Conservation (phyloP, 805 yeast species). For the Saccharomycopsis javanensis region DNA sequence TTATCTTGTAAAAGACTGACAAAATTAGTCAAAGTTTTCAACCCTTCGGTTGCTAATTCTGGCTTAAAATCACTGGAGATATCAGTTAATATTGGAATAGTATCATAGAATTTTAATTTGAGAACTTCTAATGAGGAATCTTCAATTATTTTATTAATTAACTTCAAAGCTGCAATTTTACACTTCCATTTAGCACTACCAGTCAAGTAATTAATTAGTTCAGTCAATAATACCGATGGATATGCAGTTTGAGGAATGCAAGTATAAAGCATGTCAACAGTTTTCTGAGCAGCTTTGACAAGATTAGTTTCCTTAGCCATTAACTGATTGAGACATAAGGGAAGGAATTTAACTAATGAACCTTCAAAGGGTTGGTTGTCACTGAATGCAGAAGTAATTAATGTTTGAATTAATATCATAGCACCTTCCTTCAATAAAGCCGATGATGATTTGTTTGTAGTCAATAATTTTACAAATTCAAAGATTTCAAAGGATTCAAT, state of each 20-base stretch:
- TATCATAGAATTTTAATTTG: conserved; percentile 67
- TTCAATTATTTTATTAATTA: conserved; percentile 64
- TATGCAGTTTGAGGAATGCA: conserved; percentile 70
- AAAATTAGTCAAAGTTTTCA: conserved; percentile 55
- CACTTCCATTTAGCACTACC: conserved; percentile 92
- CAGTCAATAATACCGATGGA: conserved; percentile 58
- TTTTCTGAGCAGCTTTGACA: conserved; percentile 74
- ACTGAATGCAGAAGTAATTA: conserved; percentile 52
- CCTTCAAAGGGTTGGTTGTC: conserved; percentile 62
- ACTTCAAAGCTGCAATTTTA: conserved; percentile 67
- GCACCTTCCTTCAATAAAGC: conserved; percentile 71
- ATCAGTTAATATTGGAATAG: conserved; percentile 81
- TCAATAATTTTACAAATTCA: conserved; percentile 54
- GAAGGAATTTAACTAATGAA: conserved; percentile 53
- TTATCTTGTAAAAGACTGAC: conserved; percentile 75
- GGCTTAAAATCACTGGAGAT: conserved; percentile 94
- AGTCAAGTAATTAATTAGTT: conserved; percentile 50
- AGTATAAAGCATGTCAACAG: conserved; percentile 61
- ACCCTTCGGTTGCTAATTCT: conserved; percentile 81
- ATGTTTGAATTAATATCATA: conserved; percentile 38
- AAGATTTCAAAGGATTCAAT: conserved; percentile 57
- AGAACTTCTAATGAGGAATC: conserved; percentile 79
- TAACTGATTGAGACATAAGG: conserved; percentile 56
- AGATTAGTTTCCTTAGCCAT: conserved; percentile 86
- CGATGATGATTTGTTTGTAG: conserved; percentile 60